Conservation (phyloP, 805 yeast species). For the Candida ponderosae region DNA sequence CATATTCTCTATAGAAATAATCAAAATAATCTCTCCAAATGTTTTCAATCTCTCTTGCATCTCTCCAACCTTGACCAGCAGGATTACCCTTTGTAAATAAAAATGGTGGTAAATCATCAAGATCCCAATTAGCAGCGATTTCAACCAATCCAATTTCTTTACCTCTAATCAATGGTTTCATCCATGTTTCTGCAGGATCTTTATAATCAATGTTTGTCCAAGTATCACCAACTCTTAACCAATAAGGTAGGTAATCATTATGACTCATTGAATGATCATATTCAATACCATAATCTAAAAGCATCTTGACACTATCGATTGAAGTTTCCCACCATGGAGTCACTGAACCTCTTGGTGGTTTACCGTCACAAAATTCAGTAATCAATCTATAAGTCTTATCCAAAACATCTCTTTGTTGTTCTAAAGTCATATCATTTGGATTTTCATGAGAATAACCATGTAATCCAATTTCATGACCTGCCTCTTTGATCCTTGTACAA, state of each 20-base stretch:
- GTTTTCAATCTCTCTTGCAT: constrained; percentile 28
- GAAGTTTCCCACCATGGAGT: constrained; percentile 34
- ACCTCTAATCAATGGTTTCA: constrained; percentile 27
- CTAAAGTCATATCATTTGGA: constrained; percentile 26
- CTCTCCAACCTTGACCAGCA: constrained; percentile 26
- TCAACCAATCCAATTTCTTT: constrained; percentile 28
- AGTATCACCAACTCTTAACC: constrained; percentile 28
- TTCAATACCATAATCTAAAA: constrained; percentile 27
- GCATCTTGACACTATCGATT: constrained; percentile 24
- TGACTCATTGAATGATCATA: constrained; percentile 30
- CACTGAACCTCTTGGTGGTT: constrained; percentile 27
- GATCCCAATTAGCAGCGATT: constrained; percentile 30
- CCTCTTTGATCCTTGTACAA: constrained; percentile 25
- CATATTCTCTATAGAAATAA: constrained; percentile 28
- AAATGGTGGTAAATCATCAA: constrained; percentile 28
- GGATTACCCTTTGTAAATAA: constrained; percentile 26
- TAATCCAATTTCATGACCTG: constrained; percentile 28
- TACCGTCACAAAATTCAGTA: constrained; percentile 24
- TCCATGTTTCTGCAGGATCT: constrained; percentile 27
- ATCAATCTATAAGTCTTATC: constrained; percentile 24
- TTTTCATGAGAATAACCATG: constrained; percentile 32
- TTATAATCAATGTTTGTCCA: constrained; percentile 29
- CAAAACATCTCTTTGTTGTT: constrained; percentile 27
- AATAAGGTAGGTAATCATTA: constrained; percentile 28
- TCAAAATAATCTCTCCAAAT: constrained; percentile 32